Percentiles rank a stretch among this genome's conserved stretches.
Conservation (phyloP, 139 green algal genomes). For the Chlorella sp. region DNA sequence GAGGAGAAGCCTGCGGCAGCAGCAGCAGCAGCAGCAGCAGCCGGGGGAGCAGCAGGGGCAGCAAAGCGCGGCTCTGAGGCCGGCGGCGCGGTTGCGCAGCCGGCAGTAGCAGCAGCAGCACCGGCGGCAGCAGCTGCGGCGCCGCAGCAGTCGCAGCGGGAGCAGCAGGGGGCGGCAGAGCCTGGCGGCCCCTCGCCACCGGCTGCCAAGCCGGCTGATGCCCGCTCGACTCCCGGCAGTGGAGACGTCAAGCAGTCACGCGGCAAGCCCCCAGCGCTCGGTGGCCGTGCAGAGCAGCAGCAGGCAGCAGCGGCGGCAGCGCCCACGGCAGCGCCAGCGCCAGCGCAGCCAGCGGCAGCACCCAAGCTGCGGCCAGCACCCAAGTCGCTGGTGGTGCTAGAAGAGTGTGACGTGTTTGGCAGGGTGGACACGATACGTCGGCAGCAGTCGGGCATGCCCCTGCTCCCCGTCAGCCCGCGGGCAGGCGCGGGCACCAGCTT, state of each 20-base stretch:
- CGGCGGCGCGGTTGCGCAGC: background rate
- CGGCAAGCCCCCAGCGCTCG: background rate
- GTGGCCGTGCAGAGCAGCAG: background rate
- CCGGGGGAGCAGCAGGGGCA: background rate
- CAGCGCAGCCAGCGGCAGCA: background rate
- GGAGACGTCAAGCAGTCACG: background rate
- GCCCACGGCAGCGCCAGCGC: background rate
- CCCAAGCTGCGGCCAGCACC: slow-evolving; percentile 2
- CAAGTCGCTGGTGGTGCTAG: slow-evolving; percentile 1
- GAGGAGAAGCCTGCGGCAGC: background rate
- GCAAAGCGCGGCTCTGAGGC: background rate
- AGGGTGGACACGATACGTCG: background rate
- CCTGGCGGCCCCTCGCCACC: background rate
- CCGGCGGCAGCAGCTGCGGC: background rate
- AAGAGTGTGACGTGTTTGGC: slow-evolving; percentile 35
- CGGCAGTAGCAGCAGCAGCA: background rate
- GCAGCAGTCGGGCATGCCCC: background rate
- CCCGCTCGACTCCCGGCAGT: background rate
- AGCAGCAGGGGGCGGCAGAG: background rate
- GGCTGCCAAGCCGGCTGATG: background rate
- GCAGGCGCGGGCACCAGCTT: background rate
- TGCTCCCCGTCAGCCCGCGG: slow-evolving; percentile 5
- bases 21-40: background rate
- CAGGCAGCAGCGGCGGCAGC: background rate
- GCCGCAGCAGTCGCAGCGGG: background rate